phyloP scores from a whole-genome alignment of 2,329 filamentous ascomycete species.

The Epichloe scottii region DNA sequence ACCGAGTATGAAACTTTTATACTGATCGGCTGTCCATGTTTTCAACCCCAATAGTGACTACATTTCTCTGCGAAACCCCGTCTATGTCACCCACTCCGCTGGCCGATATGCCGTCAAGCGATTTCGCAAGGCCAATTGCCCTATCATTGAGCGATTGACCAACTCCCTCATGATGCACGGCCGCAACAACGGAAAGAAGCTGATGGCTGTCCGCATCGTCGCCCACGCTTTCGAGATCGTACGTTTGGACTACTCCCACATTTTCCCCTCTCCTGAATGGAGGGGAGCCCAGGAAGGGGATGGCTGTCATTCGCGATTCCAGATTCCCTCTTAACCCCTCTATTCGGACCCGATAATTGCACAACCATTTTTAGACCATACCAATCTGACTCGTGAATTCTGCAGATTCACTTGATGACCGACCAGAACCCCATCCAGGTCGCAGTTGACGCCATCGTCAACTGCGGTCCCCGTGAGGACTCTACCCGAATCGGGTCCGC shows the following conservation, averaged over 20 bases:
- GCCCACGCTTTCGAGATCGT: slow-evolving; percentile 99
- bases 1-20: slow-evolving; percentile 6
- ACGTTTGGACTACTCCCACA: slow-evolving; percentile 32
- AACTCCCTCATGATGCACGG: slow-evolving; percentile 99
- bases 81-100: slow-evolving; percentile 98
- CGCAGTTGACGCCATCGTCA: slow-evolving; percentile 98
- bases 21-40: slow-evolving; percentile 20
- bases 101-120: slow-evolving; percentile 98
- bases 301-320: no score
- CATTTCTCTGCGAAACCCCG: slow-evolving; percentile 97
- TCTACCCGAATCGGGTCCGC: slow-evolving; percentile 98
- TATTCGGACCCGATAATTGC: no score
- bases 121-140: slow-evolving; percentile 99
- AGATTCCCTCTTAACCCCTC: no score
- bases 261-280: no score
- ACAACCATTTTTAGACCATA: background rate
- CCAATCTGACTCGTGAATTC: slow-evolving; percentile 15
- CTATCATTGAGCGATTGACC: slow-evolving; percentile 99
- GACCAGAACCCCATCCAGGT: slow-evolving; percentile 99
- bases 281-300: no score
- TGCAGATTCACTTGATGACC: slow-evolving; percentile 98
- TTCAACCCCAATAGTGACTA: slow-evolving; percentile 61
- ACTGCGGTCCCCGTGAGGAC: slow-evolving; percentile 99
- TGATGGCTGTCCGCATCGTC: slow-evolving; percentile 99
- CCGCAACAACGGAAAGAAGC: slow-evolving; percentile 99